These are phyloP conservation scores for Aspergillus ellipticus DNA, from an alignment of 495 filamentous ascomycete species.

Conservation along the genomic window DNA sequence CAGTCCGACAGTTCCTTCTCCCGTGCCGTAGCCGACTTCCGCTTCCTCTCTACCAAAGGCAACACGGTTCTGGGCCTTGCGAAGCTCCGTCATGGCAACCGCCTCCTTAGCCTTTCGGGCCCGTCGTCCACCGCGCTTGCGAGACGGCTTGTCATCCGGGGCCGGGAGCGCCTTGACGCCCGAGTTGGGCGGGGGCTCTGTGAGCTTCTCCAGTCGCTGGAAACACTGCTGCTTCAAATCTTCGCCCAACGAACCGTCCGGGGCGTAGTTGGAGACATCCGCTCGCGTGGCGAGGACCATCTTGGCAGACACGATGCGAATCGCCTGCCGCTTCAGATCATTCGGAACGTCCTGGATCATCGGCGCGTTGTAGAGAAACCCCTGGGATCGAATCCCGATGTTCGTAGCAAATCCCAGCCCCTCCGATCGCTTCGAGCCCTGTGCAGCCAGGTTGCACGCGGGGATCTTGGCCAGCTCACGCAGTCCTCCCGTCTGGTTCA, in stretches of 20 bases:
- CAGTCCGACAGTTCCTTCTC: constrained; percentile 80
- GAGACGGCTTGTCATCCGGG: constrained; percentile 90
- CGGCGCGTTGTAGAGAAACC: constrained; percentile 87
- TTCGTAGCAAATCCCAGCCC: constrained; percentile 90
- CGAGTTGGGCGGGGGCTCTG: constrained; percentile 89
- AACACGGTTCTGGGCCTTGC: constrained; percentile 94
- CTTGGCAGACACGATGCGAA: constrained; percentile 93
- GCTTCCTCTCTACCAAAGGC: constrained; percentile 94
- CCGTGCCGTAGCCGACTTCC: constrained; percentile 87
- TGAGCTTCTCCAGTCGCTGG: constrained; percentile 88
- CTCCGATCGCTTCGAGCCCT: constrained; percentile 82
- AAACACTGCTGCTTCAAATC: constrained; percentile 80
- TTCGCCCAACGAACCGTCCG: constrained; percentile 79
- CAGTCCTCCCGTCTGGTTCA: constrained; percentile 88
- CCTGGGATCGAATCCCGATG: constrained; percentile 85
- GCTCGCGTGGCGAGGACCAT: constrained; percentile 86
- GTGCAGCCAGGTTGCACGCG: constrained; percentile 83
- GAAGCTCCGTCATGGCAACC: constrained; percentile 92
- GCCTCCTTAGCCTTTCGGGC: constrained; percentile 97
- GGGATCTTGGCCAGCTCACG: constrained; percentile 87
- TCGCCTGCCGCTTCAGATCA: constrained; percentile 89
- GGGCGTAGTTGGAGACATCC: constrained; percentile 78
- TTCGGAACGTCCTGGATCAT: constrained; percentile 78
- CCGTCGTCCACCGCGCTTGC: constrained; percentile 88
- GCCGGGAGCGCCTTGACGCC: constrained; percentile 84